phyloP scores from a whole-genome alignment of 257 asterid species.

The Solanum pimpinellifolium region DNA sequence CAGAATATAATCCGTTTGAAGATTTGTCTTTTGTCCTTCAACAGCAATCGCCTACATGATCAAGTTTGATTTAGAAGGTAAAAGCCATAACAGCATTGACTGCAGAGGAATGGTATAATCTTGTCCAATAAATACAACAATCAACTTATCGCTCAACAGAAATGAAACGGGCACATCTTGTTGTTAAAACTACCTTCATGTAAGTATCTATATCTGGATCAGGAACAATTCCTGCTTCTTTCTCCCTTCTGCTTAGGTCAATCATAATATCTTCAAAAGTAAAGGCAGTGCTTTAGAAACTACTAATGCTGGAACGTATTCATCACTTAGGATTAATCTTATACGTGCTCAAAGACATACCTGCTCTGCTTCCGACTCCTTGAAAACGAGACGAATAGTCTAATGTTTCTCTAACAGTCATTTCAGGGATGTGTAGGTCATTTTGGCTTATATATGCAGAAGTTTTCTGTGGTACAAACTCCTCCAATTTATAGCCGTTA shows the following conservation, averaged over 20 bases:
- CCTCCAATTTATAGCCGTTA: slow-evolving; percentile 49
- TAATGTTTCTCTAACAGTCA: slow-evolving; percentile 61
- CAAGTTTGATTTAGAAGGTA: not conserved
- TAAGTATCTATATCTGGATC: slow-evolving; percentile 62
- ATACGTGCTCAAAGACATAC: slow-evolving; percentile 10
- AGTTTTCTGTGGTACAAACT: slow-evolving; percentile 62
- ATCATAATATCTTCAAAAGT: slow-evolving; percentile 32
- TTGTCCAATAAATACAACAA: not conserved
- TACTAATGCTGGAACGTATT: not conserved
- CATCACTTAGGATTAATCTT: not conserved
- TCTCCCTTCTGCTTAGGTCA: slow-evolving; percentile 57
- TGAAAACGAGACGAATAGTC: slow-evolving; percentile 59
- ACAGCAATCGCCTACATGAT: slow-evolving; percentile 32
- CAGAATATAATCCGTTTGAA: slow-evolving; percentile 43
- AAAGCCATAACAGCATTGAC: not conserved
- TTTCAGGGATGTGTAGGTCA: slow-evolving; percentile 59
- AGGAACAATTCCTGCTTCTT: slow-evolving; percentile 57
- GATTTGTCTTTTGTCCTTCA: slow-evolving; percentile 38
- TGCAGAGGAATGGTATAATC: not conserved
- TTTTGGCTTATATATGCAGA: slow-evolving; percentile 65
- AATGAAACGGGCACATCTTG: not conserved
- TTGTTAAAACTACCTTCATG: slow-evolving; percentile 45
- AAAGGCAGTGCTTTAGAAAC: not conserved
- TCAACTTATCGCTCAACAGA: not conserved
- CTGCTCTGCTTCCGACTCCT: slow-evolving; percentile 57